These are phyloP conservation scores for Sanghuangporus weigelae DNA, from an alignment of 1,284 basidiomycete species.

Conservation along the genomic window DNA sequence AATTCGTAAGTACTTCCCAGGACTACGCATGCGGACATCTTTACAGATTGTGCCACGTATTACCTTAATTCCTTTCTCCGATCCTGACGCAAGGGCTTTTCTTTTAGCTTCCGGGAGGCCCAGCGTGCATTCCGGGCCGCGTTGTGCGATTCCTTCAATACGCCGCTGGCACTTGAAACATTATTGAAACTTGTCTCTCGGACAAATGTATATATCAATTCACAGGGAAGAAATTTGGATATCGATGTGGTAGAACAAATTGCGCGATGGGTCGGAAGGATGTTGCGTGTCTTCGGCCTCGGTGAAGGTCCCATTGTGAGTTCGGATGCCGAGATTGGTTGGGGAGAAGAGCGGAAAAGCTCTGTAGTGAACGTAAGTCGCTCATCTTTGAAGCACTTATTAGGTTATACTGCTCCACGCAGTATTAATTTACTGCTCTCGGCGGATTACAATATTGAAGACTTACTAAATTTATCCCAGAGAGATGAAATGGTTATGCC, in stretches of 20 bases:
- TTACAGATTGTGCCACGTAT: conserved; percentile 7
- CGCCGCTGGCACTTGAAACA: conserved; percentile 75
- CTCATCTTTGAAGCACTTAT: background rate
- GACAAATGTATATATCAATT: conserved; percentile 85
- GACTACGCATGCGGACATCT: background rate
- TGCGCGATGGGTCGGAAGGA: conserved; percentile 82
- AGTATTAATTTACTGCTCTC: background rate
- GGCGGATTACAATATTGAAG: background rate
- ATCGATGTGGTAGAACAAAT: conserved; percentile 67
- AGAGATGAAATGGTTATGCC: conserved; percentile 86
- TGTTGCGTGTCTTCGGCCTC: conserved; percentile 94
- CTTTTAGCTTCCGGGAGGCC: conserved; percentile 61
- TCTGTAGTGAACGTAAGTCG: conserved; percentile 51
- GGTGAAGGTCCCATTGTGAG: conserved; percentile 64
- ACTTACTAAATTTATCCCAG: conserved; percentile 34
- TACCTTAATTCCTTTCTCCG: conserved; percentile 17
- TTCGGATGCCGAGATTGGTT: conserved; percentile 50
- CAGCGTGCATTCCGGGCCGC: conserved; percentile 84
- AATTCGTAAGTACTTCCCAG: conserved; percentile 41
- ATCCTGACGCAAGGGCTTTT: conserved; percentile 13
- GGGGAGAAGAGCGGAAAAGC: conserved; percentile 56
- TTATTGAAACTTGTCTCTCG: conserved; percentile 84
- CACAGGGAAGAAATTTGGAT: conserved; percentile 57
- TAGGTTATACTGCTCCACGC: background rate
- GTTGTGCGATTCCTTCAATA: conserved; percentile 98